phyloP scores from a whole-genome alignment of 2,329 filamentous ascomycete species.

The Aureobasidium lini region DNA sequence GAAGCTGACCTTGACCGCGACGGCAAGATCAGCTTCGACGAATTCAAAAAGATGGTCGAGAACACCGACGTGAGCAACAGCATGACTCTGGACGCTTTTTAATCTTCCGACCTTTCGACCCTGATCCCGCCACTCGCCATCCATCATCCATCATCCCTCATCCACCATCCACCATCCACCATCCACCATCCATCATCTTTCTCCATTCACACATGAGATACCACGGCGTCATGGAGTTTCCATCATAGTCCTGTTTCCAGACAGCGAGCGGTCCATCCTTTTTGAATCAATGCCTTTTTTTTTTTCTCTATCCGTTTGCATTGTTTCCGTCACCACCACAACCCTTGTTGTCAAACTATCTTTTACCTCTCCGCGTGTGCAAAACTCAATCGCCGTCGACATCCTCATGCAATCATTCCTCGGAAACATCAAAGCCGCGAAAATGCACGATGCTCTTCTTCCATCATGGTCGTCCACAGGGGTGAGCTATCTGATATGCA shows the following conservation, averaged over 20 bases:
- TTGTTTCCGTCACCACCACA: no score
- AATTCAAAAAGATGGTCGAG: conserved; percentile 98
- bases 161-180: background rate
- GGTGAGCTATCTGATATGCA: no score
- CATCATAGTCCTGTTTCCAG: background rate
- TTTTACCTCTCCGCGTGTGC: no score
- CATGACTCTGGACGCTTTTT: conserved; percentile 2
- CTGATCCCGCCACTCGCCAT: background rate
- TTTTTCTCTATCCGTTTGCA: background rate
- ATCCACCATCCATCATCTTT: background rate
- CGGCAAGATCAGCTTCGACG: conserved; percentile 97
- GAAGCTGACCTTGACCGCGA: conserved; percentile 94
- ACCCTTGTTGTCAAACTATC: no score
- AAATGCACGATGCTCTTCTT: no score
- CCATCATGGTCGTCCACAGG: no score
- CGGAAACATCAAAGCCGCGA: no score
- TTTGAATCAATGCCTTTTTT: background rate
- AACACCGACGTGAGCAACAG: conserved; percentile 58
- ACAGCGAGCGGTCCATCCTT: background rate
- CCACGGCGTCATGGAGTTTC: conserved; percentile 14
- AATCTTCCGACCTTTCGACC: background rate
- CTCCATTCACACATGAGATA: conserved; percentile 10
- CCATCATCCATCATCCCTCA: background rate
- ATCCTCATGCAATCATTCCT: no score
- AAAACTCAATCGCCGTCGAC: no score